Base-by-base conservation (phyloP, 140 eudicot species). In the Ambrosia hybrid region DNA sequence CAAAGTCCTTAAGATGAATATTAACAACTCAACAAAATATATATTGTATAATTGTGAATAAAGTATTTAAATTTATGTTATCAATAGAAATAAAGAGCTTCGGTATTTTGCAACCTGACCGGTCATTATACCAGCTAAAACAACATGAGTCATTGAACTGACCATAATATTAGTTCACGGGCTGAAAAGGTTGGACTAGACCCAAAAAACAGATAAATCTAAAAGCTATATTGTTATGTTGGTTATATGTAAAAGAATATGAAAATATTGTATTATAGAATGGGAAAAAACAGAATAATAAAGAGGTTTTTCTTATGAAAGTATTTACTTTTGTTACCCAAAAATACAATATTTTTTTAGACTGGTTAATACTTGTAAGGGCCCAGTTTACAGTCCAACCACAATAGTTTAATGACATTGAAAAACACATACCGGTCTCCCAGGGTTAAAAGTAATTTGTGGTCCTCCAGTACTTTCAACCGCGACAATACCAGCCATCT, bases 401-500 rank as follows among this genome's bases (percentile, higher is more conserved):
- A 3, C 9, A 16, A 12, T 15, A 4, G 34, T 56, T 17, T 57
- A 2, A 57, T 9, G 3, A 57, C 37, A 57, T 57, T 39, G 5
- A 36, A 62, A 0, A 51, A 13, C 12, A 75, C 90, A 8, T 45
- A 91, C 97, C 90, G 33, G 73, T 45, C 98, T 82, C 51, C 98
- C 97, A 0, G 97, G 97, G 79, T 93, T 95, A 83, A 93, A 93
- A 7, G 93, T 85, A 68, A 93, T 75, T 26, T 84, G 85, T 65
- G 98, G 98, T 53, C 98, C 98, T 49, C 98, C 97, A 12, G 93
- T 85, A 15, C 72, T 63, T 73, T 93, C 93, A 75, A 93, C 96
- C 55, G 97, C 96, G 65, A 88, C 97, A 70, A 90, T 89, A 36
- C 97, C 98, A 75, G 93, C 98, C 83, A 93, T 70, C 98, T 92